Base-by-base conservation (phyloP, 352 stramenopile genomes). In the Pythium aristosporum region DNA sequence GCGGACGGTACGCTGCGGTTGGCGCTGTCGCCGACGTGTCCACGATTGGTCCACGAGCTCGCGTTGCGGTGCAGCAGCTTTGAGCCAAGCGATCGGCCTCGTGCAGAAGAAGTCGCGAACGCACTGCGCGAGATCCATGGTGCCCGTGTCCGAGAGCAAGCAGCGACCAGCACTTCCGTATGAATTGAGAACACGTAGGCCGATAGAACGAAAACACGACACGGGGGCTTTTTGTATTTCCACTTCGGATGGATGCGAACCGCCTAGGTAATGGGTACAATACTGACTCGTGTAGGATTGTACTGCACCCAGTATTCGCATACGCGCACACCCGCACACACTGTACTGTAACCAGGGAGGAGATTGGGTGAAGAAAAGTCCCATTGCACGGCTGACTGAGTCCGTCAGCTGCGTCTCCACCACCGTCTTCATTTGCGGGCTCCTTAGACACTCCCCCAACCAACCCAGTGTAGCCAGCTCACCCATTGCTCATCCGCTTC, bases 1-100 rank as follows among this genome's bases (percentile, higher is more conserved):
- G 55, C 55, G 4, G 55, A 62, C 13, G 55, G 55, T 2, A 42
- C 55, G 13, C 12, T 62, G 25, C 55, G 55, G 6, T 43, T 62
- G 6, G 28, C 28, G 5, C 55, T 62, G 1, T 54, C 55, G 8
- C 18, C 41, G 9, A 62, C 42, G 12, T 62, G 55, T 23, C 55
- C 55, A 15, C 30, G 55, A 15, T 16, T 25, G 43, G 34, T 62
- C 21, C 5, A 2, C 3, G 41, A 53, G 28, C 55, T 62, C 18
- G 55, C 55, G 11, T 30, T 62, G 30, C 55, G 42, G 15, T 62
- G 55, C 28, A 53, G 42, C 30, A 34, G 37, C 11, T 62, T 46
- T 41, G 55, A 62, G n/a, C 28, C 28, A 3, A 12, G 7, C 12
- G 55, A 62, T 37, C 55, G 55, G 1, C 55, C 55, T 25, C 16